Conservation (phyloP, 805 yeast species). For the Metschnikowia kunwiensis region DNA sequence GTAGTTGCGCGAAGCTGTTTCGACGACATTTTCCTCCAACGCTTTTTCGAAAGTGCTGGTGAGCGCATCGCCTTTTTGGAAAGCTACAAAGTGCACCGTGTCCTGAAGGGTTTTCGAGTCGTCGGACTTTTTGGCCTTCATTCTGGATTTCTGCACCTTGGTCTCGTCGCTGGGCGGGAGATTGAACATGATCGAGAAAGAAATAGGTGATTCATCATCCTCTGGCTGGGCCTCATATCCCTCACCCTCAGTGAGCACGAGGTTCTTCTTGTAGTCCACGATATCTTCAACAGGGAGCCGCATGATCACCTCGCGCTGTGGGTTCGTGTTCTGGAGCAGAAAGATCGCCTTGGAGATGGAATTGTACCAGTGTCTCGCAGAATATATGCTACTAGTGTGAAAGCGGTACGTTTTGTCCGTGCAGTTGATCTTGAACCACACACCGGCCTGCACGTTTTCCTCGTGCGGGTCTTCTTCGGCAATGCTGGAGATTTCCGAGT, state of each 20-base stretch:
- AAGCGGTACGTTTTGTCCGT: constrained; percentile 59
- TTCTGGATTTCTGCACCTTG: constrained; percentile 6
- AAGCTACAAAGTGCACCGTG: constrained; percentile 58
- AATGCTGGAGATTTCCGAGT: constrained; percentile 16
- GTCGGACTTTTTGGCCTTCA: constrained; percentile 3
- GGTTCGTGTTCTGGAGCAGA: constrained; percentile 55
- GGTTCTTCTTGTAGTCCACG: constrained; percentile 54
- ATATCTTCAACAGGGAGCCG: constrained; percentile 73
- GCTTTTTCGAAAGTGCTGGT: constrained; percentile 37
- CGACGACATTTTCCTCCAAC: constrained; percentile 9
- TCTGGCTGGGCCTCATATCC: constrained; percentile 2
- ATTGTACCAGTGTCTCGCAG: constrained; percentile 81
- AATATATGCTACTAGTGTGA: constrained; percentile 65
- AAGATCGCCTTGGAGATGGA: constrained; percentile 73
- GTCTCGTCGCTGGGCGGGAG: constrained; percentile 20
- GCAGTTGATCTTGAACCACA: constrained; percentile 59
- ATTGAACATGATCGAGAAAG: constrained; percentile 52
- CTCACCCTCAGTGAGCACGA: constrained; percentile 40
- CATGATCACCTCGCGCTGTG: constrained; percentile 67
- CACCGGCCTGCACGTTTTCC: constrained; percentile 30
- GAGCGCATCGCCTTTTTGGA: constrained; percentile 47
- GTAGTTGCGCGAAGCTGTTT: constrained; percentile 1
- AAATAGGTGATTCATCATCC: constrained; percentile 29
- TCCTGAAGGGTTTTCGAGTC: constrained; percentile 5
- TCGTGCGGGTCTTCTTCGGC: constrained; percentile 21